A percentile compares a stretch with the other conserved stretches of the same genome.
Evolutionary conservation across 2,329 filamentous ascomycete genomes (phyloP).

Genomic region (Fusarium sulawesiense): DNA sequence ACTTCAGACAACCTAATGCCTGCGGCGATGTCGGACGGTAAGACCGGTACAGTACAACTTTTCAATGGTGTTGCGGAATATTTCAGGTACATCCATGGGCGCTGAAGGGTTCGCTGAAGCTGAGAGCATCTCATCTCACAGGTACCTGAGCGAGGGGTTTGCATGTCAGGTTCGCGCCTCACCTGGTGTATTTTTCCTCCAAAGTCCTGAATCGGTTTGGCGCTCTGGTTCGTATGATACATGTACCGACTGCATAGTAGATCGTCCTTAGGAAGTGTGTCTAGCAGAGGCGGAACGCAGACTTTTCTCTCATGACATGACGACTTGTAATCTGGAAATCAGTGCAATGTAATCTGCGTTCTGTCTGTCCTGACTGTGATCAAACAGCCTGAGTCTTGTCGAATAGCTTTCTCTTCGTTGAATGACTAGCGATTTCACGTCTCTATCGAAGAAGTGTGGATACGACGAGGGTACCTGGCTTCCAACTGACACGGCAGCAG

Average conservation of each 20-base stretch:
- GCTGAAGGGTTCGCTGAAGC: slow-evolving; percentile 31
- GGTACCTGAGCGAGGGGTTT: slow-evolving; percentile 36
- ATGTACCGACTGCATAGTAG: slow-evolving; percentile 17
- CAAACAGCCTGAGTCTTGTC: slow-evolving; percentile 4
- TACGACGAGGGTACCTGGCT: slow-evolving; percentile 40
- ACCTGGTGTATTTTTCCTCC: slow-evolving; percentile 21
- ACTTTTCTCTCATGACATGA: slow-evolving; percentile 16
- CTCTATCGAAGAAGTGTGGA: slow-evolving; percentile 31
- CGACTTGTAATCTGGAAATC: slow-evolving; percentile 19
- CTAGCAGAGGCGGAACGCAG: slow-evolving; percentile 12
- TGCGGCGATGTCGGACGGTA: slow-evolving; percentile 44
- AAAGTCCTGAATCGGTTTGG: slow-evolving; percentile 28
- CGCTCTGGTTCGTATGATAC: slow-evolving; percentile 13
- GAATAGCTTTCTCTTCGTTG: slow-evolving; percentile 10
- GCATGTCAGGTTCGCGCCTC: slow-evolving; percentile 38
- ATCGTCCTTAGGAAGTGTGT: slow-evolving; percentile 23
- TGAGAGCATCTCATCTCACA: slow-evolving; percentile 30
- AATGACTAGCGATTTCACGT: neutral
- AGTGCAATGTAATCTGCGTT: slow-evolving; percentile 2
- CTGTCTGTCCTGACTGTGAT: neutral
- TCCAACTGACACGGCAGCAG: slow-evolving; percentile 26
- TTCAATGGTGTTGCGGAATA: slow-evolving; percentile 34
- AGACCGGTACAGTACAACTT: slow-evolving; percentile 38
- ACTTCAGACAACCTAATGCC: slow-evolving; percentile 16
- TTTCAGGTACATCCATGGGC: slow-evolving; percentile 24